These are phyloP conservation scores for Scleromitrula shiraiana DNA, from an alignment of 2,329 filamentous ascomycete genomes.

Conservation along the genomic window DNA sequence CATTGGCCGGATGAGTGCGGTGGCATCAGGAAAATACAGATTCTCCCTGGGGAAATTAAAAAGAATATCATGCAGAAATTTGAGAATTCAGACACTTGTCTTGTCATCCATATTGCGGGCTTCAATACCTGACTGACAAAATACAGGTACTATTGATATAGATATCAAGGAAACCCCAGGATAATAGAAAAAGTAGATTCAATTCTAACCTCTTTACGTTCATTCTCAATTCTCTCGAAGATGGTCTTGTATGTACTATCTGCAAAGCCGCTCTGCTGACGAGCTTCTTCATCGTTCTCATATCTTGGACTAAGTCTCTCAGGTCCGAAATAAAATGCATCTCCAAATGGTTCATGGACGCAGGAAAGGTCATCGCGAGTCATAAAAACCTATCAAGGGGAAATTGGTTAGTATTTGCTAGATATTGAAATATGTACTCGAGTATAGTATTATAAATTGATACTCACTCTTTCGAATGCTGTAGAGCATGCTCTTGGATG, in stretches of 20 bases:
- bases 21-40: no score
- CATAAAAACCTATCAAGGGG: constrained; percentile 86
- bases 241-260: constrained; percentile 69
- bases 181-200: constrained; percentile 9
- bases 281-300: constrained; percentile 52
- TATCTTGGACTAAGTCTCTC: constrained; percentile 79
- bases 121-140: neutral
- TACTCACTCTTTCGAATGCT: constrained; percentile 79
- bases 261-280: constrained; percentile 56
- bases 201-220: constrained; percentile 51
- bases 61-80: neutral
- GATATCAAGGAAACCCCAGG: neutral
- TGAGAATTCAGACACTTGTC: constrained; percentile 1
- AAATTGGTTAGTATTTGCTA: constrained; percentile 7
- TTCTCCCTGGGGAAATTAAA: no score
- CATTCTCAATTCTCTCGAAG: constrained; percentile 64
- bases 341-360: constrained; percentile 92
- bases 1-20: no score
- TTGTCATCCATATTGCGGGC: neutral
- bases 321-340: constrained; percentile 92
- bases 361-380: constrained; percentile 78
- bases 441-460: neutral
- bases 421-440: neutral
- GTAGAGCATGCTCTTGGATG: constrained; percentile 94
- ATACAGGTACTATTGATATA: neutral